Evolutionary conservation across 2,329 filamentous ascomycete genomes (phyloP).

Genomic region (Xenosphaeropsis pyriputrescens): DNA sequence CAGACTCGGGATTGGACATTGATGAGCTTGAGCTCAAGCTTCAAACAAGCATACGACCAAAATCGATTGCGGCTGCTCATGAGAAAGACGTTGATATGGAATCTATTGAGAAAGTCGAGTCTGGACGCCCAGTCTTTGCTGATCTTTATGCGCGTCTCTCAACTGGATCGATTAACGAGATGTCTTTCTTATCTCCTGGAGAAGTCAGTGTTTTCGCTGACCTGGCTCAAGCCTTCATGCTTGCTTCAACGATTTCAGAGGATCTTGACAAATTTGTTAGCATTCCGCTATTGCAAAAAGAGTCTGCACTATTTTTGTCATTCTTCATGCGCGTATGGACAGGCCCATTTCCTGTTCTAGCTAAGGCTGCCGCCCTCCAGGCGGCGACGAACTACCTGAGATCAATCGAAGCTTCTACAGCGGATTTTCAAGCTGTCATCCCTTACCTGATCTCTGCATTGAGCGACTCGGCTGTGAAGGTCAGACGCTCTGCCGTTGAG

Average conservation of each 20-base stretch:
- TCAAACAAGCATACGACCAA: slow-evolving; percentile 50
- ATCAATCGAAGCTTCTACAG: slow-evolving; percentile 26
- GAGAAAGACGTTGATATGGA: slow-evolving; percentile 38
- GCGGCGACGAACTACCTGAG: slow-evolving; percentile 44
- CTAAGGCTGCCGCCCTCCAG: slow-evolving; percentile 54
- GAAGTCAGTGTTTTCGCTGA: slow-evolving; percentile 39
- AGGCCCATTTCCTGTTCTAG: slow-evolving; percentile 53
- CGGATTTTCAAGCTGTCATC: slow-evolving; percentile 67
- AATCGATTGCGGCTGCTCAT: slow-evolving; percentile 30
- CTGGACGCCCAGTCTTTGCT: slow-evolving; percentile 9
- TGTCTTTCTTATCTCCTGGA: slow-evolving; percentile 36
- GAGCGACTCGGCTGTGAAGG: slow-evolving; percentile 58
- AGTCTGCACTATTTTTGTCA: slow-evolving; percentile 50
- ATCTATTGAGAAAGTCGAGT: slow-evolving; percentile 16
- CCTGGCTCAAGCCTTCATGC: slow-evolving; percentile 42
- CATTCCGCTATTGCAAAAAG: slow-evolving; percentile 35
- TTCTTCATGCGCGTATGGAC: slow-evolving; percentile 68
- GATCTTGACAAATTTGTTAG: slow-evolving; percentile 25
- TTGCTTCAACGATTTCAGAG: slow-evolving; percentile 29
- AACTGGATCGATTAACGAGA: slow-evolving; percentile 20
- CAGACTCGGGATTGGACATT: slow-evolving; percentile 55
- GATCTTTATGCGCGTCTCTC: slow-evolving; percentile 13
- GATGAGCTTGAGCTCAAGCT: slow-evolving; percentile 62
- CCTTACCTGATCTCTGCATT: slow-evolving; percentile 69
- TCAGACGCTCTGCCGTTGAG: slow-evolving; percentile 62